Percentiles rank a stretch among this genome's conserved stretches.
Evolutionary conservation across 2,329 filamentous ascomycete species (phyloP).

Genomic region (Cryphonectria parasitica): DNA sequence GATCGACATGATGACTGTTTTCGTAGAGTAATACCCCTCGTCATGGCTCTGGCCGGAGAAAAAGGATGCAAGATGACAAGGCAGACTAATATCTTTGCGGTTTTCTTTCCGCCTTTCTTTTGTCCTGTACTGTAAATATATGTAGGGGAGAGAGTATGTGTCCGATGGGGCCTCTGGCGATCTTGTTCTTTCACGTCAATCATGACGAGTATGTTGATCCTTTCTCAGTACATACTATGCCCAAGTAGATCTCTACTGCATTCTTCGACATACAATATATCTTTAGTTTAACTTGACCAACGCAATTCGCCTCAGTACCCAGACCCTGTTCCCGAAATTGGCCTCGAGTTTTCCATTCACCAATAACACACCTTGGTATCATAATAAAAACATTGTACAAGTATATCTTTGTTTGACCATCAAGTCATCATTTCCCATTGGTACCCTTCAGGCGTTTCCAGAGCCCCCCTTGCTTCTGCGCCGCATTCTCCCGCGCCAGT

Average conservation of each 20-base stretch:
- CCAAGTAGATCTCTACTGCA: not conserved
- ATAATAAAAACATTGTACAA: not conserved
- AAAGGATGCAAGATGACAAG: no score
- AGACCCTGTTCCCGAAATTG: not conserved
- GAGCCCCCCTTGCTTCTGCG: constrained; percentile 31
- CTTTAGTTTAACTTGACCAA: not conserved
- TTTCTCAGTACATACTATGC: not conserved
- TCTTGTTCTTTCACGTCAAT: not conserved
- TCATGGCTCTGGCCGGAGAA: no score
- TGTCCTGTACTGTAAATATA: not conserved
- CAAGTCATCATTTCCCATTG: constrained; percentile 28
- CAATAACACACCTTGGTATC: constrained; percentile 2
- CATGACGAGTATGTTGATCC: not conserved
- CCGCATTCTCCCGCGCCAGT: constrained; percentile 15
- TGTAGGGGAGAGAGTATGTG: not conserved
- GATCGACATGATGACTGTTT: not conserved
- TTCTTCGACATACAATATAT: not conserved
- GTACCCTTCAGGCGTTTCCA: constrained; percentile 35
- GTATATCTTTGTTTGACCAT: not conserved
- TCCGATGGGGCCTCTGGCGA: not conserved
- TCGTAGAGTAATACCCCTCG: no score
- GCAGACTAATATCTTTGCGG: not conserved
- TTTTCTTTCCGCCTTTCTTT: not conserved
- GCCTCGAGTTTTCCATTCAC: not conserved
- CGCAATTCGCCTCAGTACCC: not conserved